Percentiles rank a stretch among this genome's conserved stretches.
Conservation (phyloP, 768 basidiomycete species). For the Termitomyces sp. region DNA sequence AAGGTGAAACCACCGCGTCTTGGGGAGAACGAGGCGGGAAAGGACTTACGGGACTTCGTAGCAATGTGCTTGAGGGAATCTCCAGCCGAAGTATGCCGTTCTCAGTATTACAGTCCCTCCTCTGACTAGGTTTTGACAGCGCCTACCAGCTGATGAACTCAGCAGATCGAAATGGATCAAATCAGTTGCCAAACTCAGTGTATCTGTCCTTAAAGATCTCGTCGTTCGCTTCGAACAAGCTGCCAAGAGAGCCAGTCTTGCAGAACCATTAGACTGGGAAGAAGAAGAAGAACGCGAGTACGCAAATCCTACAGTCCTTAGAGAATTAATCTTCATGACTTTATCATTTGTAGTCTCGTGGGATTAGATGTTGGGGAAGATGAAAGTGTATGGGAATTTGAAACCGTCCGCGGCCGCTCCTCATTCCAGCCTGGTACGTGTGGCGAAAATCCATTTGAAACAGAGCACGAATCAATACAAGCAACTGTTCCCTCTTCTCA, state of each 20-base stretch:
- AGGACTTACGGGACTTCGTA: conserved; percentile 88
- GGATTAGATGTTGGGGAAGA: conserved; percentile 28
- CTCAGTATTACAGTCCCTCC: not conserved
- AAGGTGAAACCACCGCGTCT: conserved; percentile 80
- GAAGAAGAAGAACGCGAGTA: conserved; percentile 59
- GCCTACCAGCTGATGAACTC: conserved; percentile 87
- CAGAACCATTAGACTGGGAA: conserved; percentile 70
- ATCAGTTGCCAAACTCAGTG: conserved; percentile 57
- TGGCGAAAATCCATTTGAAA: conserved; percentile 16
- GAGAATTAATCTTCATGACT: not conserved
- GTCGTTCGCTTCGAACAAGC: conserved; percentile 74
- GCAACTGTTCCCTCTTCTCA: conserved; percentile 45
- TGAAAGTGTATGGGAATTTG: conserved; percentile 69
- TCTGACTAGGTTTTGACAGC: conserved; percentile 39
- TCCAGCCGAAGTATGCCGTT: conserved; percentile 63
- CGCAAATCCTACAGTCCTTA: conserved; percentile 13
- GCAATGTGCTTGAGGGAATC: conserved; percentile 76
- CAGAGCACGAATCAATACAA: conserved; percentile 22
- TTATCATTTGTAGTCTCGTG: conserved; percentile 11
- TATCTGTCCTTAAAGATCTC: conserved; percentile 76
- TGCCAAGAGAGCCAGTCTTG: conserved; percentile 76
- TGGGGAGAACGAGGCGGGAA: conserved; percentile 73
- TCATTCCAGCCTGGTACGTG: conserved; percentile 14
- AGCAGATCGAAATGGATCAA: conserved; percentile 90
- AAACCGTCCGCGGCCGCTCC: conserved; percentile 52